A percentile compares a stretch with the other conserved stretches of the same genome.
Evolutionary conservation across 345 rosid genomes (phyloP).

Genomic region (Syzygium jambos): DNA sequence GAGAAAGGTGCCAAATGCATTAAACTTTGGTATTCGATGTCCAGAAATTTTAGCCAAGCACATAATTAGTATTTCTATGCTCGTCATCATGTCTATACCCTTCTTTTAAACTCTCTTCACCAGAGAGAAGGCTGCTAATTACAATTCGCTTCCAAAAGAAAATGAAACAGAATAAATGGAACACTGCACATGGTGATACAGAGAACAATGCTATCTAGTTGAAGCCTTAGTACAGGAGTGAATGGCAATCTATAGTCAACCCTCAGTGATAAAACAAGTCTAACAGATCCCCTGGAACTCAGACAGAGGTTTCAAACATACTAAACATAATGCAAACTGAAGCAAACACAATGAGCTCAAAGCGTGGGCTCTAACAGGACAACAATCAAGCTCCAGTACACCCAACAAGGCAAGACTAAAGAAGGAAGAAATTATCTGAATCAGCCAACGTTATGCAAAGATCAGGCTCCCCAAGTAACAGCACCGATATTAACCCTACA

Average conservation of each 20-base stretch:
- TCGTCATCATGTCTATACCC: neutral
- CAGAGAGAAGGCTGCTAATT: neutral
- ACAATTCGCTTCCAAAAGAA: neutral
- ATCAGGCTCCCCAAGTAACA: neutral
- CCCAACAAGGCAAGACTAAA: neutral
- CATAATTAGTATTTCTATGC: neutral
- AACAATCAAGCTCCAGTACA: neutral
- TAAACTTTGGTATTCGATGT: neutral
- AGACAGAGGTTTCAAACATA: neutral
- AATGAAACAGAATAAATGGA: neutral
- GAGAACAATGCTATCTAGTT: neutral
- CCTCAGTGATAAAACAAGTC: neutral
- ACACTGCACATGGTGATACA: neutral
- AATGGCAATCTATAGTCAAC: neutral
- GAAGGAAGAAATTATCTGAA: neutral
- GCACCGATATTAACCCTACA: neutral
- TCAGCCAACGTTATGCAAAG: neutral
- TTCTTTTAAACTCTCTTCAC: neutral
- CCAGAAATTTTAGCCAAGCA: neutral
- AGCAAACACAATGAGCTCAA: neutral
- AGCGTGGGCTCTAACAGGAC: neutral
- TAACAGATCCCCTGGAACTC: neutral
- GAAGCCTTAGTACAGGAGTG: neutral
- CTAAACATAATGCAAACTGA: neutral
- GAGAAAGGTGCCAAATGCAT: neutral